Conservation (phyloP, 1,139 yeast species). For the Geotrichum phurueaensis region DNA sequence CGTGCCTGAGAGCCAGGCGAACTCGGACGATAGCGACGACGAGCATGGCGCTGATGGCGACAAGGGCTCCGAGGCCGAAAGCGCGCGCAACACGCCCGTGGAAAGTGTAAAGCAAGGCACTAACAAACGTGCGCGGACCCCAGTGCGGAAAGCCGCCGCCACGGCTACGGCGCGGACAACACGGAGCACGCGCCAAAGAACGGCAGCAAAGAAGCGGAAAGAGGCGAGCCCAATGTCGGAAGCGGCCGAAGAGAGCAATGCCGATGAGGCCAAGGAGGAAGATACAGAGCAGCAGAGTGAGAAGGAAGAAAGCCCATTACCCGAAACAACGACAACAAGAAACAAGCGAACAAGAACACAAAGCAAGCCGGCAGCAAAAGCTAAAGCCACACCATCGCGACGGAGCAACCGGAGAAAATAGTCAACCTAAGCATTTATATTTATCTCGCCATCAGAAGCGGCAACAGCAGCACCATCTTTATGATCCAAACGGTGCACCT, state of each 20-base stretch:
- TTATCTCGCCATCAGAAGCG: neutral
- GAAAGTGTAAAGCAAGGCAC: constrained; percentile 9
- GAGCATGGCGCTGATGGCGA: constrained; percentile 19
- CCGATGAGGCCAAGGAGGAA: constrained; percentile 13
- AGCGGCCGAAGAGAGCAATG: constrained; percentile 4
- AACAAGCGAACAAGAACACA: constrained; percentile 17
- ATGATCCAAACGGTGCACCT: neutral
- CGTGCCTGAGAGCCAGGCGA: neutral
- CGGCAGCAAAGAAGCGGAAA: constrained; percentile 18
- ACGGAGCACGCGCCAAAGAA: constrained; percentile 14
- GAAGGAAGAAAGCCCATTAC: constrained; percentile 14
- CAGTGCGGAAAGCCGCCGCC: constrained; percentile 5
- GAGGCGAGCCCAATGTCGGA: constrained; percentile 4
- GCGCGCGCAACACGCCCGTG: constrained; percentile 6
- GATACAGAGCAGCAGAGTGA: constrained; percentile 18
- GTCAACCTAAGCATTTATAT: neutral
- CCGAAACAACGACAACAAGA: constrained; percentile 17
- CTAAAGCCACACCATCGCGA: constrained; percentile 15
- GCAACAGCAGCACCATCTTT: neutral
- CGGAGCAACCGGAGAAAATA: constrained; percentile 25
- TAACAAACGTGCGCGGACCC: constrained; percentile 10
- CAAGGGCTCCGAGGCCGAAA: constrained; percentile 6
- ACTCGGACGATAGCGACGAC: constrained; percentile 16
- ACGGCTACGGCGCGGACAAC: constrained; percentile 11
- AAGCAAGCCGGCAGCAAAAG: constrained; percentile 16